Evolutionary conservation across 1,139 yeast species (phyloP).

Genomic region (Scheffersomyces titani): DNA sequence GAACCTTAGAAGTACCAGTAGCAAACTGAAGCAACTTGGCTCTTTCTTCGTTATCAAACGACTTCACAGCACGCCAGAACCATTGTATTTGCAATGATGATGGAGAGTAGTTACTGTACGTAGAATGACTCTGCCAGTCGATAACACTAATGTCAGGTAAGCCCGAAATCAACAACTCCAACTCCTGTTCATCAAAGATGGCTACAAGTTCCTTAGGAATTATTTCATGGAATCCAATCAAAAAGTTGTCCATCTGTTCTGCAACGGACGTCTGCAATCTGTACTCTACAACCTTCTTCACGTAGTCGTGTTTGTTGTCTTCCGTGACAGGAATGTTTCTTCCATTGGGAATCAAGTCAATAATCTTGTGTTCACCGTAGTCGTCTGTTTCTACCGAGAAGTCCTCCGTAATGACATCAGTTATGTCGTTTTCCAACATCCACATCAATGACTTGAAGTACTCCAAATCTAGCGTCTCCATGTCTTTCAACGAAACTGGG

Average conservation of each 20-base stretch:
- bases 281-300: constrained; percentile 81
- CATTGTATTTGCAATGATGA: constrained; percentile 89
- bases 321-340: constrained; percentile 85
- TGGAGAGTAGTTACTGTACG: constrained; percentile 80
- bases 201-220: constrained; percentile 86
- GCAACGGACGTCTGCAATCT: constrained; percentile 79
- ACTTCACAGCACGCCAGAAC: constrained; percentile 98
- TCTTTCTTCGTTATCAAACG: constrained; percentile 91
- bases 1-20: constrained; percentile 97
- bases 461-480: constrained; percentile 92
- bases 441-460: constrained; percentile 90
- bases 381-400: constrained; percentile 94
- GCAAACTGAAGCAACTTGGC: constrained; percentile 94
- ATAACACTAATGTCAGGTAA: constrained; percentile 93
- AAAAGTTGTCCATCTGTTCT: constrained; percentile 85
- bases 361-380: constrained; percentile 82
- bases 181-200: constrained; percentile 93
- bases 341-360: constrained; percentile 83
- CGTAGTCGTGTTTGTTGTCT: constrained; percentile 88
- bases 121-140: constrained; percentile 91
- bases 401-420: constrained; percentile 95
- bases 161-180: constrained; percentile 90
- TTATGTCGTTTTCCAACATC: constrained; percentile 96
- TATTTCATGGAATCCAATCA: constrained; percentile 87
- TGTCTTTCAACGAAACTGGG: constrained; percentile 83